Evolutionary conservation across 2,329 filamentous ascomycete genomes (phyloP).

Genomic region (Fusarium tricinctum): DNA sequence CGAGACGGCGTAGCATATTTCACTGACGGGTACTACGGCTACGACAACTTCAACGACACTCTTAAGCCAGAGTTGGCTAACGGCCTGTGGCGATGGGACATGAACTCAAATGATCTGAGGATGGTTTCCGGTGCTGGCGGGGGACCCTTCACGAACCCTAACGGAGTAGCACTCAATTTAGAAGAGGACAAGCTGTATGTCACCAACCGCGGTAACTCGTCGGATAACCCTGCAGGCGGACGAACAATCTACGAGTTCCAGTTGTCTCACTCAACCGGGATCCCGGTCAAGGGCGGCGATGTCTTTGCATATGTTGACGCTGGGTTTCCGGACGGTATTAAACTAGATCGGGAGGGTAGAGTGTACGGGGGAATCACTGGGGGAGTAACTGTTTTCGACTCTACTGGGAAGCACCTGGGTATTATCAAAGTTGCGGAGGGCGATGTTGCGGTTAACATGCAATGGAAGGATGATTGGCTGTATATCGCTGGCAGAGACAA

Average conservation of each 20-base stretch:
- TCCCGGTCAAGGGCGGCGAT: too few relatives aligned
- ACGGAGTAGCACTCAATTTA: not conserved
- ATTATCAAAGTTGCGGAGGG: not conserved
- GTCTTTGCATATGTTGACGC: not conserved
- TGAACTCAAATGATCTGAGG: not conserved
- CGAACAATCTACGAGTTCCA: not conserved
- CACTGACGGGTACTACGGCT: slow-evolving; percentile 2
- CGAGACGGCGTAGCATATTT: not conserved
- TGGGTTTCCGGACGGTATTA: not conserved
- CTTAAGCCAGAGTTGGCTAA: slow-evolving; percentile 4
- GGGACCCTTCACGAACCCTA: too few relatives aligned
- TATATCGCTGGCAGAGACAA: not conserved
- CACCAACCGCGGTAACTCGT: not conserved
- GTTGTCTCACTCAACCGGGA: not conserved
- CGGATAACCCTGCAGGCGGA: not conserved
- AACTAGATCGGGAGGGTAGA: not conserved
- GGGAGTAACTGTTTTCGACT: not conserved
- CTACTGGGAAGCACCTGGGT: not conserved
- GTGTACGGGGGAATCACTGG: not conserved
- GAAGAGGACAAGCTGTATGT: not conserved
- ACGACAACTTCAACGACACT: not conserved
- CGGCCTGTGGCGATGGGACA: not conserved
- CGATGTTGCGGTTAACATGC: slow-evolving; percentile 4
- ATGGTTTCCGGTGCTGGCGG: too few relatives aligned
- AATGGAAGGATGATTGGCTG: not conserved